Base-by-base conservation (phyloP, 768 basidiomycete species). In the Amyloporia xantha region DNA sequence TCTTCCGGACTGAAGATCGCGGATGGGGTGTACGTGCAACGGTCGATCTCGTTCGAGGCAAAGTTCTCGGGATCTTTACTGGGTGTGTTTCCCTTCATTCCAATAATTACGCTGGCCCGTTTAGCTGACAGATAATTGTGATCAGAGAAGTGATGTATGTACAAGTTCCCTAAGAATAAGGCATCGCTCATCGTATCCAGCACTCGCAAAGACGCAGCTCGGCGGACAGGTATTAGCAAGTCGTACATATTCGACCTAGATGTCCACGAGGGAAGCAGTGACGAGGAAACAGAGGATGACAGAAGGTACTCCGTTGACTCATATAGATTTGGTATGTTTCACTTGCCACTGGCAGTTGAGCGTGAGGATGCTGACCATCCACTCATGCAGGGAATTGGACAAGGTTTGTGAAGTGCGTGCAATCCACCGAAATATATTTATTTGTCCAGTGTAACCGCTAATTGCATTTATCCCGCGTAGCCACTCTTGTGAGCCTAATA, bases 11-110 rank as follows among this genome's bases (percentile, higher is more conserved):
- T 0, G 30, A 47, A 3, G 58, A 66, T 17, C 67, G 74, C 48
- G 85, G 85, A 2, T 87, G 83, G 84, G 84, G 85, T 5, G 82
- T 75, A 2, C 70, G 82, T n/a, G 62, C 78, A 0, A 54, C 70
- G 5, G 54, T 59, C 0, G 56, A 66, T 23, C 54, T 86, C 0
- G 62, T 63, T 19, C 63, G 49, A 41, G 84, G 84, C 3, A 81
- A 79, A 52, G 78, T 86, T 2, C 51, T 87, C 21, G 86, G 85
- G 2, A 66, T 82, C 9, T 87, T 82, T 56, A 77, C 83, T 47
- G 86, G 86, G 85, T 84, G 56, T 27, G 70, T 59, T 11, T 47
- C 38, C 2, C 5, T 30, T 23, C 26, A 21, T 27, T 20, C n/a
- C n/a, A n/a, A n/a, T n/a, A n/a, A n/a, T n/a, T n/a, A n/a, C n/a